Conservation (phyloP, 768 basidiomycete species). For the Leucocoprinus sp. region DNA sequence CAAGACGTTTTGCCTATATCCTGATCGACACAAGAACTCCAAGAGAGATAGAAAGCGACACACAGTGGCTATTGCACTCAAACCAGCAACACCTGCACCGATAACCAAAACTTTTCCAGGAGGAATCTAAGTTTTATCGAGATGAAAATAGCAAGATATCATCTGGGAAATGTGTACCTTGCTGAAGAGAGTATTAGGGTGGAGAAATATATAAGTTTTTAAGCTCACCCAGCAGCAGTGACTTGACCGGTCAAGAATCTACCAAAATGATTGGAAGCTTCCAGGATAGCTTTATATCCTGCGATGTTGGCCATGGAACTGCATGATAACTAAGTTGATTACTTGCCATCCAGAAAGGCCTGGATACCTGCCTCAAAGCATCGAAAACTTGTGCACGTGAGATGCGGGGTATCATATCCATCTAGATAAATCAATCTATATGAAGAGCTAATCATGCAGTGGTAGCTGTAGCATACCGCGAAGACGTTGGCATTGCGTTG, state of each 20-base stretch:
- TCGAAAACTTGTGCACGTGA: conserved; percentile 88
- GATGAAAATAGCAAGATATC: not conserved
- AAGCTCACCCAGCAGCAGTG: conserved; percentile 76
- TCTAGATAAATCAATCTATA: conserved; percentile 26
- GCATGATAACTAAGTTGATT: conserved; percentile 5
- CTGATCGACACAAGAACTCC: not conserved
- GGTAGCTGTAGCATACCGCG: conserved; percentile 33
- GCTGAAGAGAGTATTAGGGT: conserved; percentile 14
- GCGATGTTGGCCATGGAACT: conserved; percentile 94
- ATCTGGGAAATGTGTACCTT: conserved; percentile 20
- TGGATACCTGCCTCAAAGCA: conserved; percentile 56
- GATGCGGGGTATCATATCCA: conserved; percentile 90
- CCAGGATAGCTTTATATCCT: conserved; percentile 89
- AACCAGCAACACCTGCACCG: conserved; percentile 82
- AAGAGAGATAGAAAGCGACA: not conserved
- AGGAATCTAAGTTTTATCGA: conserved; percentile 46
- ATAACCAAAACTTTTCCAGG: conserved; percentile 84
- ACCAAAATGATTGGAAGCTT: conserved; percentile 86
- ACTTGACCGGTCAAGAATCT: conserved; percentile 87
- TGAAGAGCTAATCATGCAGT: not conserved
- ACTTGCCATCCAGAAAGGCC: not conserved
- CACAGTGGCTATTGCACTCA: conserved; percentile 83
- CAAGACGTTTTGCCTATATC: conserved; percentile 64
- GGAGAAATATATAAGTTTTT: not conserved
- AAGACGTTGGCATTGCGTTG: conserved; percentile 62